These are phyloP conservation scores for Nematocida ausubeli DNA, from an alignment of 371 early-diverging fungal genomes.

Conservation along the genomic window DNA sequence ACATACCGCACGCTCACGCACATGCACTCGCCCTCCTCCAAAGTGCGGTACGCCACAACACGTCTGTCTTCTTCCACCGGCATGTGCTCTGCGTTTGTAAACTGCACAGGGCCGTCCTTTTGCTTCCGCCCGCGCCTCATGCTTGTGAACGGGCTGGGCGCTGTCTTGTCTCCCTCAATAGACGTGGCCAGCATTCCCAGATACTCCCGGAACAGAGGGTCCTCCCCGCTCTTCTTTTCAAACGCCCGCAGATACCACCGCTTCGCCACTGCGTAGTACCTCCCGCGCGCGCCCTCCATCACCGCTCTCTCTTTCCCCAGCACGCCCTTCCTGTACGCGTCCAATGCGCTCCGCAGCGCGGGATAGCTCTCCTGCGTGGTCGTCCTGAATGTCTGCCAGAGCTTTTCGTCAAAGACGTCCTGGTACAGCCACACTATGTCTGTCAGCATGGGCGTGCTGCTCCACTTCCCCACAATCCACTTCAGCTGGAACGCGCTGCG, in stretches of 20 bases:
- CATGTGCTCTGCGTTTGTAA: not conserved
- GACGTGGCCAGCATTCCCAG: conserved; percentile 1
- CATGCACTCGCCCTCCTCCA: conserved; percentile 1
- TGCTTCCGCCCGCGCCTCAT: not conserved
- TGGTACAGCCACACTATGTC: conserved; percentile 21
- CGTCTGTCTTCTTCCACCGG: not conserved
- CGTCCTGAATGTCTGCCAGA: conserved; percentile 1
- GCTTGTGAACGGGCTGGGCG: conserved; percentile 11
- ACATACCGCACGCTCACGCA: not conserved
- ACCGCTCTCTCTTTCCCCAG: not conserved
- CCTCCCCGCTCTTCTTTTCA: not conserved
- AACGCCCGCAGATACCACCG: not conserved
- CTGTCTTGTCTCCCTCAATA: not conserved
- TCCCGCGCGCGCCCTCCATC: not conserved
- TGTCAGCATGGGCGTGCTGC: not conserved
- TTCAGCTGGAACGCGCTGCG: not conserved
- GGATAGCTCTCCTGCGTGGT: not conserved
- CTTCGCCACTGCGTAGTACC: not conserved
- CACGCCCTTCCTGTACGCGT: not conserved
- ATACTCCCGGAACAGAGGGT: not conserved
- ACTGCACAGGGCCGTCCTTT: not conserved
- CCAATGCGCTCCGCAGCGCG: not conserved
- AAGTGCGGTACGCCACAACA: not conserved
- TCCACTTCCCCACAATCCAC: conserved; percentile 16
- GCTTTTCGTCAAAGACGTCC: conserved; percentile 6